Conservation (phyloP, 75 land plant genomes). For the Pseudotsuga menziesii region DNA sequence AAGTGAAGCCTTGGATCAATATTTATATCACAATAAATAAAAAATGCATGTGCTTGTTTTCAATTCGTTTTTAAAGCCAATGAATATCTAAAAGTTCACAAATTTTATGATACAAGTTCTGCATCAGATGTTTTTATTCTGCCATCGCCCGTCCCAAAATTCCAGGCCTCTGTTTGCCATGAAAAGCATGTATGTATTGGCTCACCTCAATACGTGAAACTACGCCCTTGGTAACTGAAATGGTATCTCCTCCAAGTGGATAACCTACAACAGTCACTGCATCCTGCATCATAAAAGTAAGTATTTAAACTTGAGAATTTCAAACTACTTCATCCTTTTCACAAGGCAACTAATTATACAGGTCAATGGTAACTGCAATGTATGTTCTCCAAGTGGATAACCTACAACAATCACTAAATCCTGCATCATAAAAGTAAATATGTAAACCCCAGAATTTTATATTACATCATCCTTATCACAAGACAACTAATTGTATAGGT, state of each 20-base stretch:
- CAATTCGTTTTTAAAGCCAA: too few species aligned
- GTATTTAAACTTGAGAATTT: neutral
- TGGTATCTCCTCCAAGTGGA: slow-evolving; percentile 97
- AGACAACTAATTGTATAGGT: too few species aligned
- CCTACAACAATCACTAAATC: slow-evolving; percentile 96
- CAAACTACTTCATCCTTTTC: too few species aligned
- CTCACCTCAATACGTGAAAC: slow-evolving; percentile 95
- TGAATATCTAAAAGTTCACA: too few species aligned
- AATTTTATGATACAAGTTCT: neutral
- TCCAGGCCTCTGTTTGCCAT: neutral
- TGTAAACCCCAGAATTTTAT: neutral
- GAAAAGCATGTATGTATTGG: neutral
- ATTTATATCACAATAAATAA: too few species aligned
- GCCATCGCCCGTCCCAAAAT: neutral
- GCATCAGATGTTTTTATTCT: neutral
- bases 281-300: slow-evolving; percentile 51
- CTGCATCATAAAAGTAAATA: slow-evolving; percentile 32
- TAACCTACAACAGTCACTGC: slow-evolving; percentile 97
- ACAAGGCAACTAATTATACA: too few species aligned
- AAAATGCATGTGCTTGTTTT: too few species aligned
- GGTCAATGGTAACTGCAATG: slow-evolving; percentile 71
- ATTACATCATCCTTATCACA: too few species aligned
- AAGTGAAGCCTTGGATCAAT: too few species aligned
- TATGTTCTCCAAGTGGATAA: slow-evolving; percentile 95
- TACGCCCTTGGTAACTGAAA: slow-evolving; percentile 95